Evolutionary conservation across 192 early-diverging fungal genomes (phyloP).

Genomic region (Gonapodya prolifera): DNA sequence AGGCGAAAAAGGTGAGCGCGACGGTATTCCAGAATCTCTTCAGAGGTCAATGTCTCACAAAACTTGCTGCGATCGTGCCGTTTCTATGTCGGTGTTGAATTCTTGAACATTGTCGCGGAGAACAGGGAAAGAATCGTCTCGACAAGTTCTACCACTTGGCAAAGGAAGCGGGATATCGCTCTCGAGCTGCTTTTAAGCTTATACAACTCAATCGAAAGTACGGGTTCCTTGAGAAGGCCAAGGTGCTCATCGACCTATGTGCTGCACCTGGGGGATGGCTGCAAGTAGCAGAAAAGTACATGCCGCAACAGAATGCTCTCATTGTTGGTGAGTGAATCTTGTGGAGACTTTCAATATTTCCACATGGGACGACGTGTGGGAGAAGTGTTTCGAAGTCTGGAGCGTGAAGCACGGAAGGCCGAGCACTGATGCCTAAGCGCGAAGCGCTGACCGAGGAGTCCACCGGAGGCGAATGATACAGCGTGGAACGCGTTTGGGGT

Average conservation of each 20-base stretch:
- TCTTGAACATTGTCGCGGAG: slow-evolving; percentile 22
- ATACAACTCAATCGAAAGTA: slow-evolving; percentile 99
- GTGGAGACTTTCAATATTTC: slow-evolving; percentile 2
- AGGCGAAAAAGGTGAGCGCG: not conserved
- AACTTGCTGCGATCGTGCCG: not conserved
- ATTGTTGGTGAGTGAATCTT: slow-evolving; percentile 38
- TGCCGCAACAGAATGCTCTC: slow-evolving; percentile 90
- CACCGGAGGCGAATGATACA: too few relatives aligned
- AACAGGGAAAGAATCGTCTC: slow-evolving; percentile 79
- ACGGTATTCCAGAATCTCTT: not conserved
- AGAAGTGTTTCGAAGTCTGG: not conserved
- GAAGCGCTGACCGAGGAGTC: too few relatives aligned
- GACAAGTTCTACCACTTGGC: slow-evolving; percentile 99
- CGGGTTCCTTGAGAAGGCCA: slow-evolving; percentile 81
- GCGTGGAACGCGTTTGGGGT: too few relatives aligned
- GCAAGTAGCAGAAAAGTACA: slow-evolving; percentile 94
- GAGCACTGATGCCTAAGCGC: too few relatives aligned
- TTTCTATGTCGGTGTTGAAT: not conserved
- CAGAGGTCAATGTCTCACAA: not conserved
- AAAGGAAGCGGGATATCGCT: slow-evolving; percentile 98
- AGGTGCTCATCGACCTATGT: slow-evolving; percentile 89
- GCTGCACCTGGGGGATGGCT: slow-evolving; percentile 98
- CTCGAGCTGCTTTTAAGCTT: slow-evolving; percentile 98
- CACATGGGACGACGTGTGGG: not conserved
- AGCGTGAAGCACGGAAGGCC: too few relatives aligned